Conservation (phyloP, 2,329 filamentous ascomycete genomes). For the Clonostachys solani region DNA sequence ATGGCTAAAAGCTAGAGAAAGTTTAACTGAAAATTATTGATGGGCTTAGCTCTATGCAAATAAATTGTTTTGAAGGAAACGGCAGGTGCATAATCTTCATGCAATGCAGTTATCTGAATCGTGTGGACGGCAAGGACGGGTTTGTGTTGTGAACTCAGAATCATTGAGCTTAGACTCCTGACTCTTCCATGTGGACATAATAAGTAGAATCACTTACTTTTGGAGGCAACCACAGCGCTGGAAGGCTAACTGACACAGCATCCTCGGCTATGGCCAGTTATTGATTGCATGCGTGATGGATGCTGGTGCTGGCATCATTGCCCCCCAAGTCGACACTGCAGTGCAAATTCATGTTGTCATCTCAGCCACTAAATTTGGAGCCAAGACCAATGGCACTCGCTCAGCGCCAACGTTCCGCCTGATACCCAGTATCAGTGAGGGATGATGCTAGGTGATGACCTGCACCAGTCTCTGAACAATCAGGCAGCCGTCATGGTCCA, state of each 20-base stretch:
- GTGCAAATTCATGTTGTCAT: slow-evolving; percentile 34
- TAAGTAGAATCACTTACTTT: too few relatives aligned
- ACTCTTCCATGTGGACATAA: too few relatives aligned
- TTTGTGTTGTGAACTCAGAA: too few relatives aligned
- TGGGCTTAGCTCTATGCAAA: too few relatives aligned
- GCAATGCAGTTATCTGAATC: too few relatives aligned
- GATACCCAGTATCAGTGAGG: slow-evolving; percentile 26
- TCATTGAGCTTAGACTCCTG: too few relatives aligned
- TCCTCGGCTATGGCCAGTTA: slow-evolving; percentile 41
- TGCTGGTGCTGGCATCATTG: slow-evolving; percentile 39
- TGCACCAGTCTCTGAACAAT: slow-evolving; percentile 34
- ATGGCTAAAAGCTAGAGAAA: too few relatives aligned
- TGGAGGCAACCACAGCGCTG: too few relatives aligned
- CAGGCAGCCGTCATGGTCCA: slow-evolving; percentile 45
- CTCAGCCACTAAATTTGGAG: slow-evolving; percentile 37
- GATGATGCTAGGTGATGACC: not conserved
- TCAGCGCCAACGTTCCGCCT: slow-evolving; percentile 39
- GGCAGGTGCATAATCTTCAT: too few relatives aligned
- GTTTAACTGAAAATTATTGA: too few relatives aligned
- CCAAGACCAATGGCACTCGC: slow-evolving; percentile 29
- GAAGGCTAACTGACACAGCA: slow-evolving; percentile 1
- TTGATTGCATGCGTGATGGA: slow-evolving; percentile 41
- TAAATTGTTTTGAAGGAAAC: too few relatives aligned
- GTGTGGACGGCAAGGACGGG: too few relatives aligned
- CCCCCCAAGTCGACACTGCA: slow-evolving; percentile 43